Conservation (phyloP, 257 asterid genomes). For the Solanum peruvianum region DNA sequence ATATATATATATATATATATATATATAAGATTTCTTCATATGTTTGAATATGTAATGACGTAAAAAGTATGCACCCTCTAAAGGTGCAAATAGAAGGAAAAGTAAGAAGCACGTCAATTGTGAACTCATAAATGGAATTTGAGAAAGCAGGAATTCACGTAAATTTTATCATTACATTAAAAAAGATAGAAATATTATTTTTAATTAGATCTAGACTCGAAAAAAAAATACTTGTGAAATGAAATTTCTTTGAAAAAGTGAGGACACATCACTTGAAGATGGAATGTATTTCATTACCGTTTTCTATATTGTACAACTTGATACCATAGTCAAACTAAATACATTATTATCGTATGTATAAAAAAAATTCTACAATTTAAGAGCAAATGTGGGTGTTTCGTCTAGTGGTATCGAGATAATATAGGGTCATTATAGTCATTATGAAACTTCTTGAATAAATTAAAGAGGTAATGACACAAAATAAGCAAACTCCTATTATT, state of each 20-base stretch:
- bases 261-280: neutral
- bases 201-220: neutral
- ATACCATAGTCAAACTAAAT: too few relatives aligned
- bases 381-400: conserved; percentile 50
- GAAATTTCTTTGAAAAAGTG: neutral
- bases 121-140: too few relatives aligned
- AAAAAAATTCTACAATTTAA: neutral
- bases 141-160: too few relatives aligned
- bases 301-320: neutral
- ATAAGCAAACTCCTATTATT: neutral
- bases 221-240: neutral
- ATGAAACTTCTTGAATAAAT: neutral
- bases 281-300: neutral
- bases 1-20: too few relatives aligned
- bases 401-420: conserved; percentile 41
- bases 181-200: neutral
- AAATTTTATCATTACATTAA: neutral
- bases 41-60: too few relatives aligned
- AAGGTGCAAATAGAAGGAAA: too few relatives aligned
- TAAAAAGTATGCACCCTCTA: too few relatives aligned
- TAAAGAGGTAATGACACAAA: neutral
- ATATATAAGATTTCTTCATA: too few relatives aligned
- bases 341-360: too few relatives aligned
- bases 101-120: too few relatives aligned
- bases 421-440: neutral